Evolutionary conservation across 2,329 filamentous ascomycete species (phyloP).

Genomic region (Colletotrichum tropicale): DNA sequence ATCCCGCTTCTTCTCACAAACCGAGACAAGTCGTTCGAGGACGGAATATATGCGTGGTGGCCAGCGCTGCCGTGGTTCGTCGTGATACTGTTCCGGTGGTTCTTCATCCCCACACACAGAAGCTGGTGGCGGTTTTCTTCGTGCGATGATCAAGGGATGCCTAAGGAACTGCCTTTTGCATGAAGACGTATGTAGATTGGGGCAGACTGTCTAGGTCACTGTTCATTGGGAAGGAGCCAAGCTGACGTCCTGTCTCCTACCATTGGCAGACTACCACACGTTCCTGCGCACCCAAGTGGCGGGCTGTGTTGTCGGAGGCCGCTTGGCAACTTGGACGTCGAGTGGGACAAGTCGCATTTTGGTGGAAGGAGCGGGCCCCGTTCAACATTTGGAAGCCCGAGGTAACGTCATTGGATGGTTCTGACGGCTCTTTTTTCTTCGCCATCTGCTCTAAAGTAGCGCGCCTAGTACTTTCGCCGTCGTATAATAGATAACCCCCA

Average conservation of each 20-base stretch:
- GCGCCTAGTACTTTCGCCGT: background rate
- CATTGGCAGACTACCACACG: background rate
- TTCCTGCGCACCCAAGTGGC: background rate
- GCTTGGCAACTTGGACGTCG: background rate
- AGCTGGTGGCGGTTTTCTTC: conserved; percentile 40
- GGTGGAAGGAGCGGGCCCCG: background rate
- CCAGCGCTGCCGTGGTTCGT: conserved; percentile 30
- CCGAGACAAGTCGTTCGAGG: conserved; percentile 29
- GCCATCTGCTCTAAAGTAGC: background rate
- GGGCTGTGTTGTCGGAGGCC: background rate
- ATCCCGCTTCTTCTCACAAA: conserved; percentile 26
- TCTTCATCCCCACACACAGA: conserved; percentile 36
- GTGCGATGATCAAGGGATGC: conserved; percentile 31
- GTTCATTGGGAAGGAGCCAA: background rate
- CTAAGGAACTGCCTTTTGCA: conserved; percentile 39
- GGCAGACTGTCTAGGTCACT: background rate
- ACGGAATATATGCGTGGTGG: conserved; percentile 23
- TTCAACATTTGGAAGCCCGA: background rate
- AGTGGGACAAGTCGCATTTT: background rate
- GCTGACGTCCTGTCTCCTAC: background rate
- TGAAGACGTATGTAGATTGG: conserved; percentile 12
- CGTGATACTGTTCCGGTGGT: conserved; percentile 33
- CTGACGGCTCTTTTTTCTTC: background rate
- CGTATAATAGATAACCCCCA: background rate
- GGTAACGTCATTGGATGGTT: background rate